phyloP scores from a whole-genome alignment of 148 eudicot species.

The Silene conica region DNA sequence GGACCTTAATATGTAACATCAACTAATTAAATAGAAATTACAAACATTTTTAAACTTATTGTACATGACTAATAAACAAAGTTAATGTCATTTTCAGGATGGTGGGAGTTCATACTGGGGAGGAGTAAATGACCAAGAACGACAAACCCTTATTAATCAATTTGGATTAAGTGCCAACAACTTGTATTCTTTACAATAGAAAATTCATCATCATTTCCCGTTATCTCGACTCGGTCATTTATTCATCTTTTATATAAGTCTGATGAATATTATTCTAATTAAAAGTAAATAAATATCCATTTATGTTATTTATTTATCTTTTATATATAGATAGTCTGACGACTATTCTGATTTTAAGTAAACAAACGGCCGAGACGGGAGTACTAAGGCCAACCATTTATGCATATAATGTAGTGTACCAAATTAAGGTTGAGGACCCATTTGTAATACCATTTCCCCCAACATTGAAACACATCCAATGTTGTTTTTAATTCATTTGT shows the following conservation, averaged over 20 bases:
- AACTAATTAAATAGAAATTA: background rate
- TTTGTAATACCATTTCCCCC: conserved; percentile 9
- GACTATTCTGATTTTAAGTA: too few relatives aligned
- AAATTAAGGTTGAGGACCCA: conserved; percentile 10
- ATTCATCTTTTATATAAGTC: too few relatives aligned
- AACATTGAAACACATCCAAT: conserved; percentile 6
- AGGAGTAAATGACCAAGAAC: conserved; percentile 29
- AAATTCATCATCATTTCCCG: conserved; percentile 3
- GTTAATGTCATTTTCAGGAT: conserved; percentile 30
- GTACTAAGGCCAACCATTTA: background rate
- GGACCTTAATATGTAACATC: conserved; percentile 10
- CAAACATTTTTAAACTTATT: background rate
- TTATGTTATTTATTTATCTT: too few relatives aligned
- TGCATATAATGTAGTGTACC: conserved; percentile 8
- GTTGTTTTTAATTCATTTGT: conserved; percentile 10
- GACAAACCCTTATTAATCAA: conserved; percentile 27
- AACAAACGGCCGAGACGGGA: too few relatives aligned
- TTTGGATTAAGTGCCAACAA: conserved; percentile 22
- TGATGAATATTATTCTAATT: too few relatives aligned
- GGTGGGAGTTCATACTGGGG: conserved; percentile 29
- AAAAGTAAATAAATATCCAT: too few relatives aligned
- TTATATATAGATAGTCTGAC: too few relatives aligned
- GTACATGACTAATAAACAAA: conserved; percentile 9
- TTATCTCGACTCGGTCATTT: too few relatives aligned
- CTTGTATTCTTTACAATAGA: conserved; percentile 24